Evolutionary conservation across 805 yeast genomes (phyloP).

Genomic region (Myxozyma neotropica): DNA sequence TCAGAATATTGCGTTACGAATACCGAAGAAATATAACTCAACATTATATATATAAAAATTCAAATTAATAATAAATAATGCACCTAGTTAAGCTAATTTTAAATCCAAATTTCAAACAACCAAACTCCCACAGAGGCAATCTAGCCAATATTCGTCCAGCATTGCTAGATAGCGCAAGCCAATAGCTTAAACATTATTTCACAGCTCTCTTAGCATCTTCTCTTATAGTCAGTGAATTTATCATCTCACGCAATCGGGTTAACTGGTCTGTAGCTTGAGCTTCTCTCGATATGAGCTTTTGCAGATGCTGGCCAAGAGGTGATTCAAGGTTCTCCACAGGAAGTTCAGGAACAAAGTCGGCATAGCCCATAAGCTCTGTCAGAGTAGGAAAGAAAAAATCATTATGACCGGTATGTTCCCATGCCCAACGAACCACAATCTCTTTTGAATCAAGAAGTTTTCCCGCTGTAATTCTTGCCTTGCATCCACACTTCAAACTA

Average conservation of each 20-base stretch:
- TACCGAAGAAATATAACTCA: no score
- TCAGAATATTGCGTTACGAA: no score
- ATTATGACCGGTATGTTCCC: constrained; percentile 16
- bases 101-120: no score
- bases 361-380: neutral
- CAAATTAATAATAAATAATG: no score
- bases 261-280: neutral
- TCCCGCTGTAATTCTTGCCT: constrained; percentile 13
- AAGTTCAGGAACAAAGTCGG: neutral
- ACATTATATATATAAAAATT: no score
- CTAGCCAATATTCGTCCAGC: no score
- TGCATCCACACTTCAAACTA: constrained; percentile 23
- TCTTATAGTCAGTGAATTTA: neutral
- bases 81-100: no score
- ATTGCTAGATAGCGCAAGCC: neutral
- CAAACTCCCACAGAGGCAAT: no score
- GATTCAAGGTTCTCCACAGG: neutral
- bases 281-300: neutral
- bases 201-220: neutral
- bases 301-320: neutral
- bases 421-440: constrained; percentile 14
- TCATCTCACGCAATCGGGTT: constrained; percentile 2
- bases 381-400: constrained; percentile 1
- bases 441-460: neutral
- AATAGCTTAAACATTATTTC: neutral